phyloP scores from a whole-genome alignment of 2,329 filamentous ascomycete species.

The Trichophyton mentagrophytes region DNA sequence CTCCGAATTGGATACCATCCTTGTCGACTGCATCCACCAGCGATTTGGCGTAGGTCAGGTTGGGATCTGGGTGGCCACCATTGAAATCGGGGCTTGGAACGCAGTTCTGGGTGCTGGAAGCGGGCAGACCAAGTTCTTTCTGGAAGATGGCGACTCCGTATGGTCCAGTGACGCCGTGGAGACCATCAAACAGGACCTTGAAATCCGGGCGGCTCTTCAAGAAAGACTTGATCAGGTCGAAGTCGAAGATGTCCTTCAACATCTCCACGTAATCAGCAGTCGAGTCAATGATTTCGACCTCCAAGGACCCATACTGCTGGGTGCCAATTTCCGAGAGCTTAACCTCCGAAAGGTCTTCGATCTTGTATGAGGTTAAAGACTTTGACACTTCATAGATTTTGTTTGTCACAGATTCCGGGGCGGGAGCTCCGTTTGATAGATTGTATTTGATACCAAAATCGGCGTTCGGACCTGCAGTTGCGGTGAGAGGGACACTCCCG shows the following conservation, averaged over 20 bases:
- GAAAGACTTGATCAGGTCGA: slow-evolving; percentile 88
- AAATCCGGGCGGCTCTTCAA: slow-evolving; percentile 77
- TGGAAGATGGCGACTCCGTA: slow-evolving; percentile 94
- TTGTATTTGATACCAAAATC: slow-evolving; percentile 99
- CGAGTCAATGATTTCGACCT: slow-evolving; percentile 92
- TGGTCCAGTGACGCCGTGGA: slow-evolving; percentile 87
- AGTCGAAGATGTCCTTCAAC: slow-evolving; percentile 98
- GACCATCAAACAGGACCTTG: slow-evolving; percentile 90
- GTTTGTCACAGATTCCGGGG: slow-evolving; percentile 92
- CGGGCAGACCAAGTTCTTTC: slow-evolving; percentile 73
- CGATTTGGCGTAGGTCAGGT: slow-evolving; percentile 91
- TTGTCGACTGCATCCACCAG: slow-evolving; percentile 89
- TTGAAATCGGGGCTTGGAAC: slow-evolving; percentile 87
- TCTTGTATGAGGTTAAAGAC: slow-evolving; percentile 80
- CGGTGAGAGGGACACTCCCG: neutral
- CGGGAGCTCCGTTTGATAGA: slow-evolving; percentile 86
- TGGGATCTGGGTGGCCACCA: slow-evolving; percentile 93
- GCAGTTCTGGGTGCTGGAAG: slow-evolving; percentile 77
- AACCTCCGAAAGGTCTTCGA: slow-evolving; percentile 72
- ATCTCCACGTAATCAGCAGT: slow-evolving; percentile 83
- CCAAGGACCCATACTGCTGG: slow-evolving; percentile 69
- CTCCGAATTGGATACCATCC: slow-evolving; percentile 85
- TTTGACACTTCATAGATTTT: slow-evolving; percentile 93
- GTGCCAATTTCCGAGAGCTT: slow-evolving; percentile 74
- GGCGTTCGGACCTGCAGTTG: slow-evolving; percentile 59